Percentiles rank a stretch among this genome's conserved stretches.
Conservation (phyloP, 2,329 filamentous ascomycete species). For the Coccinonectria pachysandricola region DNA sequence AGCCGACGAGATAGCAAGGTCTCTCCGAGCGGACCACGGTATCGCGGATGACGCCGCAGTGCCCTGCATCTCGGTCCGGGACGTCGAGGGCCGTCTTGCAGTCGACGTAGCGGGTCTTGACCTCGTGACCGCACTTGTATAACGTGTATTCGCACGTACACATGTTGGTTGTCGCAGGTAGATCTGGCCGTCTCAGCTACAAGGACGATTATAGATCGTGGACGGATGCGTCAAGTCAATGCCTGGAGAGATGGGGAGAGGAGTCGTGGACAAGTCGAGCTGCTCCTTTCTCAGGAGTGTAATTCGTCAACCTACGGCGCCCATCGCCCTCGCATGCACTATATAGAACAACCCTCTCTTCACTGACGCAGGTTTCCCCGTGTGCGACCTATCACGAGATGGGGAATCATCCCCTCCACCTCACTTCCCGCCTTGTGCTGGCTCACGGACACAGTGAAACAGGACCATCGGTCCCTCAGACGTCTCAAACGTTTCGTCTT, state of each 20-base stretch:
- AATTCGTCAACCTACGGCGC: too few species aligned
- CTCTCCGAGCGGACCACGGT: constrained; percentile 1
- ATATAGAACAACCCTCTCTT: too few species aligned
- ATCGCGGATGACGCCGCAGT: constrained; percentile 11
- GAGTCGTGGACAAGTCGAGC: too few species aligned
- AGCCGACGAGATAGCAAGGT: constrained; percentile 5
- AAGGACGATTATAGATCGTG: too few species aligned
- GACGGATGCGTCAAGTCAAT: too few species aligned
- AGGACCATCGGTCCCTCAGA: constrained; percentile 23
- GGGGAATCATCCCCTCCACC: too few species aligned
- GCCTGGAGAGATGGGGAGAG: too few species aligned
- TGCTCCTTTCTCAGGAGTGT: too few species aligned
- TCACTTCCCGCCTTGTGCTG: constrained; percentile 5
- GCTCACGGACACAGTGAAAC: constrained; percentile 26
- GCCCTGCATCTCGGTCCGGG: constrained; percentile 6
- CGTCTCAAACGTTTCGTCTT: constrained; percentile 22
- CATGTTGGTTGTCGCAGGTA: constrained; percentile 5
- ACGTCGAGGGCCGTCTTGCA: constrained; percentile 10
- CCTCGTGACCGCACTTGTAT: constrained; percentile 13
- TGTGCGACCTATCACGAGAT: too few species aligned
- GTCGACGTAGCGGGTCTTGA: constrained; percentile 9
- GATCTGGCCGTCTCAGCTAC: too few species aligned
- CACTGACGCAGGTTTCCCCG: too few species aligned
- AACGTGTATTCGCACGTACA: constrained; percentile 10
- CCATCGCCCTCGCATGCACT: too few species aligned